A percentile compares a stretch with the other conserved stretches of the same genome.
Conservation (phyloP, 2,329 filamentous ascomycete species). For the Colletotrichum viniferum region DNA sequence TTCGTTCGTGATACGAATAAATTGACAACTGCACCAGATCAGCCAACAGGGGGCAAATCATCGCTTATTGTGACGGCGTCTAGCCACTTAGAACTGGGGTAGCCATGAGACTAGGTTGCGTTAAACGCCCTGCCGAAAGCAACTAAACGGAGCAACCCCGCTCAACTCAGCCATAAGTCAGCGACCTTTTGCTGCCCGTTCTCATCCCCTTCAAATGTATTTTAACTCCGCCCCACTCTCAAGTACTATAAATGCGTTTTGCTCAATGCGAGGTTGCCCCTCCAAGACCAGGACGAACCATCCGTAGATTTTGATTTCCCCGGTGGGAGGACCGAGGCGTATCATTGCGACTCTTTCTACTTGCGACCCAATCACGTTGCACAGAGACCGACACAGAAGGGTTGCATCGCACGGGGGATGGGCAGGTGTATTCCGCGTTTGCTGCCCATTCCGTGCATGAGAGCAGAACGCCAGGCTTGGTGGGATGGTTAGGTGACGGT, state of each 20-base stretch:
- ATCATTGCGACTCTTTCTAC: neutral
- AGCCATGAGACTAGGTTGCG: neutral
- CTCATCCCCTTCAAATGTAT: neutral
- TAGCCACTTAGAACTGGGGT: neutral
- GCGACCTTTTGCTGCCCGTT: neutral
- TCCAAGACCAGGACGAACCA: neutral
- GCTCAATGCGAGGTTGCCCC: neutral
- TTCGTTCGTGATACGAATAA: neutral
- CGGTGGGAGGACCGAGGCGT: neutral
- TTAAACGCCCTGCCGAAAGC: neutral
- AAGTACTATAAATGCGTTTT: neutral
- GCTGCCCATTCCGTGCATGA: neutral
- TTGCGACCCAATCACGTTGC: neutral
- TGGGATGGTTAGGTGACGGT: neutral
- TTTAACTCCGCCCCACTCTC: neutral
- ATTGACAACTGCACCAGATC: neutral
- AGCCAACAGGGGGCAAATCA: neutral
- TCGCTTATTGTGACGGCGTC: neutral
- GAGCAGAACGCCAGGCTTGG: neutral
- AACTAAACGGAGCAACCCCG: neutral
- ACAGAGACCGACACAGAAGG: neutral
- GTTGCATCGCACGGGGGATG: neutral
- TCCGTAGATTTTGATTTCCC: conserved; percentile 4
- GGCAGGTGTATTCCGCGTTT: neutral
- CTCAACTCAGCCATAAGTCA: neutral